phyloP scores from a whole-genome alignment of 1,139 yeast species.

The Suhomyces bribrorum region DNA sequence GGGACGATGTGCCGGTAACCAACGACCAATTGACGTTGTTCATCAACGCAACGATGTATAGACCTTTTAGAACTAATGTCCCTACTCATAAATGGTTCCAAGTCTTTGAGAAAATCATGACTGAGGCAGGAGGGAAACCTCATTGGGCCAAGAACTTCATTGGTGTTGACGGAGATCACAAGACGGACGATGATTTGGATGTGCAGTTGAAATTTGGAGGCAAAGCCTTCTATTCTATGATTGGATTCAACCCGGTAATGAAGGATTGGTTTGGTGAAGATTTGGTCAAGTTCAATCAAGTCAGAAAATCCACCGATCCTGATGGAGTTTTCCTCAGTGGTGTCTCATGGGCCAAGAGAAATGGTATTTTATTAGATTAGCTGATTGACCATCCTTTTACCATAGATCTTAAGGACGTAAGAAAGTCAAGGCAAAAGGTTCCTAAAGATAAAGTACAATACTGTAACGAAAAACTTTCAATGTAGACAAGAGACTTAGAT shows the following conservation, averaged over 20 bases:
- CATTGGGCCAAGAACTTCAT: conserved; percentile 99
- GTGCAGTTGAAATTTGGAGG: conserved; percentile 46
- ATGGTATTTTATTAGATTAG: conserved; percentile 56
- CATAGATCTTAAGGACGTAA: no score
- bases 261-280: conserved; percentile 81
- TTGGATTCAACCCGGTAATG: conserved; percentile 72
- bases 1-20: conserved; percentile 52
- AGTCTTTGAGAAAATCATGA: conserved; percentile 76
- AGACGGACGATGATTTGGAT: conserved; percentile 37
- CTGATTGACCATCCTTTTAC: not conserved
- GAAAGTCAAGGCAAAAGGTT: no score
- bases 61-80: conserved; percentile 81
- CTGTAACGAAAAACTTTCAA: no score
- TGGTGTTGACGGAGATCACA: conserved; percentile 54
- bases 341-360: conserved; percentile 74
- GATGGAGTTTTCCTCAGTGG: conserved; percentile 78
- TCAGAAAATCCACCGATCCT: conserved; percentile 74
- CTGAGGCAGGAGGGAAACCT: conserved; percentile 85
- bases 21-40: conserved; percentile 82
- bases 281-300: conserved; percentile 56
- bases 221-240: conserved; percentile 68
- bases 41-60: conserved; percentile 91
- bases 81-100: conserved; percentile 81
- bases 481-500: no score
- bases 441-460: no score